These are phyloP conservation scores for Paracorniculantispora psalliotae DNA, from an alignment of 2,329 filamentous ascomycete genomes.

Conservation along the genomic window DNA sequence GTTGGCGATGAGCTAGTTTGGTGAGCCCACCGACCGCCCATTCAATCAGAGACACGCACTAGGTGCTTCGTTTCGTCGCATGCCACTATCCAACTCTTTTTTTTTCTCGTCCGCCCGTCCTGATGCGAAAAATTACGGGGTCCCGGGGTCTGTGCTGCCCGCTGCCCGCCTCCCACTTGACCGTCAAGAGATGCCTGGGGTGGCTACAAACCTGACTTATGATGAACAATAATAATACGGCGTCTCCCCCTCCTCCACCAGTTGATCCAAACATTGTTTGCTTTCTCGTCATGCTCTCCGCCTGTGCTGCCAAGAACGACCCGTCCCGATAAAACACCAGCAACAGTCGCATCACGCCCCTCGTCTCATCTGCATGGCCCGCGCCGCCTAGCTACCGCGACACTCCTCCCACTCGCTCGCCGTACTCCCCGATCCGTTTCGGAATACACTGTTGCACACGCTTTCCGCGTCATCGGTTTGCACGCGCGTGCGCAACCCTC, in stretches of 20 bases:
- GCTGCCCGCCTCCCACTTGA: too few species aligned
- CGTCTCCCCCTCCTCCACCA: not conserved
- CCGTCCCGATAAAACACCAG: not conserved
- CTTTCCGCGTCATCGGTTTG: not conserved
- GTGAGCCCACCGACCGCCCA: not conserved
- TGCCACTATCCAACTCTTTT: not conserved
- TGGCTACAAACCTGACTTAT: not conserved
- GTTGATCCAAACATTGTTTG: not conserved
- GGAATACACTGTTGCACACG: not conserved
- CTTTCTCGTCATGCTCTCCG: not conserved
- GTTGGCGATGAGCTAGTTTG: too few species aligned
- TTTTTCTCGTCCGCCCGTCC: not conserved
- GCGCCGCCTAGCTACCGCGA: not conserved
- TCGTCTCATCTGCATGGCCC: conserved; percentile 3
- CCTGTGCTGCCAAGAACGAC: not conserved
- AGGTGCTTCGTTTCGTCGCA: not conserved
- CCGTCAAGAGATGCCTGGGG: not conserved
- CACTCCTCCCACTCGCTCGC: not conserved
- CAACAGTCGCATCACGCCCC: conserved; percentile 3
- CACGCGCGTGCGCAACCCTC: too few species aligned
- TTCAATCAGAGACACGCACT: not conserved
- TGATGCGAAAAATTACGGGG: not conserved
- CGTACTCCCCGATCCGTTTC: not conserved
- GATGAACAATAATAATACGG: not conserved
- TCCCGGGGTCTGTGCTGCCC: not conserved